Evolutionary conservation across 352 stramenopile species (phyloP), one percentile per base, ranked within the genome.

Genomic region (Phytopythium cucurbitacearum): DNA sequence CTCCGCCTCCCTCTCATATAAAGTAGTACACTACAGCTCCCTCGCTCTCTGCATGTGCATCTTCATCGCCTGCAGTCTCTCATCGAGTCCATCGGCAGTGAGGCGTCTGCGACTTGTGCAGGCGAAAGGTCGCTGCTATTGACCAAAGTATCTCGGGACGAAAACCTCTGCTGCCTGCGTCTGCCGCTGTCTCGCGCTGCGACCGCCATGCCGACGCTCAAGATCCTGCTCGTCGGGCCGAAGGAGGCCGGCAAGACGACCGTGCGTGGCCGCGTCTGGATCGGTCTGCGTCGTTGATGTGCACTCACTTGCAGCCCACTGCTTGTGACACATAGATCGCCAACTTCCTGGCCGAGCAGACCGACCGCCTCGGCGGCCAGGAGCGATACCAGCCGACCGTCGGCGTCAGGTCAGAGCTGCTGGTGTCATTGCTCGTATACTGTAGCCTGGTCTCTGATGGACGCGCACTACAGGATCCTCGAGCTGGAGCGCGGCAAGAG

Each of bases 191-290:
- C 11, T 35, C 11, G 11, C 43, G 13, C 15, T 48, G n/a, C 43
- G 15, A 48, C 3, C 15, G 43, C 43, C n/a, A 85, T 85, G 76
- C 66, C 70, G 38, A 41, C 73, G 56, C 69, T 94, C 38, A 96
- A 96, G 65, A 59, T 96, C 45, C 60, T 94, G 34, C 50, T 96
- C 38, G 78, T 91, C 5, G 85, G 83, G 0, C 86, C 86, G 1
- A 91, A 94, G 44, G 71, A 91, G 47, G 68, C 73, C 3, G 86
- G 83, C 43, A 96, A 95, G 58, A 86, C 76, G 28, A 82, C 63
- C n/a, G 79, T 89, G 66, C 32, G 60, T 37, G 49, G 21, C 21
- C 21, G 21, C 21, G 21, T 28, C 21, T 28, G 21, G 2, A 2
- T 28, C 21, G 21, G 8, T 51, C 2, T 9, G 35, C 13, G 21